phyloP scores from a whole-genome alignment of 345 rosid species.

The Citrus unshiu region DNA sequence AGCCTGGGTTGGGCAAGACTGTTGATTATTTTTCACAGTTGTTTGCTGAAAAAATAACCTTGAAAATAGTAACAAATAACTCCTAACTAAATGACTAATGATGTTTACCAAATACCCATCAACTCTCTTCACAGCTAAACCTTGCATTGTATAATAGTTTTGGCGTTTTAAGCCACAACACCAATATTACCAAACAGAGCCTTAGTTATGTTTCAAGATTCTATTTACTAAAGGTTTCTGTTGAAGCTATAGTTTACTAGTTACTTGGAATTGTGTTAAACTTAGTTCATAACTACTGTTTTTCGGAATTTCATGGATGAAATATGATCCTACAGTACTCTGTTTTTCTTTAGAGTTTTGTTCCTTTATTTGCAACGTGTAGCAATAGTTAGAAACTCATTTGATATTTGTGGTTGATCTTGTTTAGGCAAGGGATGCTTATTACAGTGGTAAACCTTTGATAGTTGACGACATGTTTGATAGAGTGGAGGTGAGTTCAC shows the following conservation, averaged over 20 bases:
- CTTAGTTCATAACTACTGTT: neutral
- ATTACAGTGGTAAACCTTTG: conserved; percentile 82
- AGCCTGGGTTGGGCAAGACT: too few species aligned
- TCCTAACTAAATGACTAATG: too few species aligned
- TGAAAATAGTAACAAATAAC: too few species aligned
- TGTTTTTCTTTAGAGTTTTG: neutral
- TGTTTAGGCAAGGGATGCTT: conserved; percentile 77
- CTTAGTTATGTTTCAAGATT: neutral
- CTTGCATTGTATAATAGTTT: too few species aligned
- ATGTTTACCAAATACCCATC: too few species aligned
- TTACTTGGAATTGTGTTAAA: neutral
- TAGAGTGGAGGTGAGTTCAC: conserved; percentile 78
- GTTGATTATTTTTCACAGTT: too few species aligned
- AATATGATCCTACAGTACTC: neutral
- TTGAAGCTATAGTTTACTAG: neutral
- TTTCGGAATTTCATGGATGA: neutral
- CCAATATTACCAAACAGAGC: too few species aligned
- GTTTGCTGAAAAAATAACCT: too few species aligned
- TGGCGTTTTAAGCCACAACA: too few species aligned
- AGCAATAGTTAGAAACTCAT: neutral
- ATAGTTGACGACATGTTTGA: conserved; percentile 96
- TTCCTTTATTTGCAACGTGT: neutral
- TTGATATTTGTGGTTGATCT: neutral
- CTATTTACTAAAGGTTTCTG: neutral
- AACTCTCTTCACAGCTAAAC: too few species aligned